Percentiles rank a stretch among this genome's conserved stretches.
Evolutionary conservation across 2,329 filamentous ascomycete species (phyloP).

Genomic region (Parascedosporium putredinis): DNA sequence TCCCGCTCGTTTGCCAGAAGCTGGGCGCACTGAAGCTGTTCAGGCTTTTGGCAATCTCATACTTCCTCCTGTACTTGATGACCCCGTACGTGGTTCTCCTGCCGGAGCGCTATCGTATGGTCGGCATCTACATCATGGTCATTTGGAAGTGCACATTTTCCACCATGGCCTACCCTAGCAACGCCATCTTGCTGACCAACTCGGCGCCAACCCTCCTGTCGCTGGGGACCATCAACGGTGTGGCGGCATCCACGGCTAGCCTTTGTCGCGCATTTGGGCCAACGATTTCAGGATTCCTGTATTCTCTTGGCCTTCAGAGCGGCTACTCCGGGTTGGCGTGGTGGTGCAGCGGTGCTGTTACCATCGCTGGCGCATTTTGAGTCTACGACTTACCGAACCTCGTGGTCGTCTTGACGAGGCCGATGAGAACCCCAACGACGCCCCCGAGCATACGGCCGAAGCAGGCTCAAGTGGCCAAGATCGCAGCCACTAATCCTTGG

Average conservation of each 20-base stretch:
- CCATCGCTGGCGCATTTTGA: conserved; percentile 62
- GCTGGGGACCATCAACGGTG: conserved; percentile 85
- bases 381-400: conserved; percentile 63
- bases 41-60: conserved; percentile 67
- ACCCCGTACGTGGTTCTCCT: conserved; percentile 85
- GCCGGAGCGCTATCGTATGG: conserved; percentile 58
- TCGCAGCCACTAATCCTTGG: too few species aligned
- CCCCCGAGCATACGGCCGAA: neutral
- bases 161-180: conserved; percentile 82
- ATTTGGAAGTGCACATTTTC: conserved; percentile 91
- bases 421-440: neutral
- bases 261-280: conserved; percentile 82
- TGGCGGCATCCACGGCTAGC: conserved; percentile 83
- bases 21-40: conserved; percentile 76
- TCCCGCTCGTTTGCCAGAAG: conserved; percentile 64
- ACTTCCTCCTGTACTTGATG: conserved; percentile 78
- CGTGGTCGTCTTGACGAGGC: conserved; percentile 22
- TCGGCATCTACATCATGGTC: conserved; percentile 66
- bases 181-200: conserved; percentile 81
- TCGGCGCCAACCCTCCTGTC: conserved; percentile 74
- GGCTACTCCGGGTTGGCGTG: conserved; percentile 85
- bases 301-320: conserved; percentile 65
- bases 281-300: conserved; percentile 75
- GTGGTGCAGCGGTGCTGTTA: conserved; percentile 80
- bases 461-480: neutral